A percentile compares a stretch with the other conserved stretches of the same genome.
Evolutionary conservation across 306 rosid species (phyloP).

Genomic region (Ammopiptanthus mongolicus): DNA sequence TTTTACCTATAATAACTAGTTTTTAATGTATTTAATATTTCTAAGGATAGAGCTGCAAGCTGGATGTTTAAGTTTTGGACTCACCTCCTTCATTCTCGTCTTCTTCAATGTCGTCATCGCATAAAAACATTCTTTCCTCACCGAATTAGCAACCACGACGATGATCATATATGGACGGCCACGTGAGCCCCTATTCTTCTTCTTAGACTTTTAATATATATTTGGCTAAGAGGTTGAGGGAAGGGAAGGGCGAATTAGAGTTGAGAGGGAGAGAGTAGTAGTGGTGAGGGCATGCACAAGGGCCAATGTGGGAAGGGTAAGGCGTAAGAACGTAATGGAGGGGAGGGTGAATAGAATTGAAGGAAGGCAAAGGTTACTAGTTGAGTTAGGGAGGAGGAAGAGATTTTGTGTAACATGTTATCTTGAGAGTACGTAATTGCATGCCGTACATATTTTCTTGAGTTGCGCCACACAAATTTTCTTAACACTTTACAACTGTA

Average conservation of each 20-base stretch:
- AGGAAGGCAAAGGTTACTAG: neutral
- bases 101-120: slow-evolving; percentile 1
- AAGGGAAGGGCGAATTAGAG: neutral
- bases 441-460: neutral
- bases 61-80: neutral
- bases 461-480: neutral
- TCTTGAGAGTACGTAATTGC: neutral
- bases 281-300: neutral
- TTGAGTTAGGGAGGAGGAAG: neutral
- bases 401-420: neutral
- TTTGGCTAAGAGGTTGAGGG: neutral
- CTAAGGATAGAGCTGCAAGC: too few species aligned
- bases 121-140: neutral
- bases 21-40: too few species aligned
- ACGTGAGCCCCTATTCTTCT: neutral
- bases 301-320: neutral
- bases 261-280: neutral
- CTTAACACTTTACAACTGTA: neutral
- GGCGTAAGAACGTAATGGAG: neutral
- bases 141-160: neutral
- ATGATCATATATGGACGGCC: neutral
- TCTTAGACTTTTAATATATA: neutral
- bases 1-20: too few species aligned
- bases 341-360: neutral
- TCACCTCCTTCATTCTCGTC: neutral